These are phyloP conservation scores for Fragaria vesca DNA, from an alignment of 306 rosid species.

Conservation along the genomic window DNA sequence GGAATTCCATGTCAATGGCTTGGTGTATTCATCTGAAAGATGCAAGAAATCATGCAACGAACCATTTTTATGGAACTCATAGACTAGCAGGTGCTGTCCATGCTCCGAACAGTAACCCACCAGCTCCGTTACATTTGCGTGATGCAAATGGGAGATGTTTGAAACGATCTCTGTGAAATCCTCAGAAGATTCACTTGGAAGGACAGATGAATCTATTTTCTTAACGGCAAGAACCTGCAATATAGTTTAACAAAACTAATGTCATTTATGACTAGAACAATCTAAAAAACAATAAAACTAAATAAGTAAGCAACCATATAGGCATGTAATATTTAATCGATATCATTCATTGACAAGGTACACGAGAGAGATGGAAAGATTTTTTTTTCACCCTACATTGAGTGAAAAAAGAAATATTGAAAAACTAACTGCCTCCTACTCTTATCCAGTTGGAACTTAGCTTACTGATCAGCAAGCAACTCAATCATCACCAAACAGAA, in stretches of 20 bases:
- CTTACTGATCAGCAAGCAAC: background rate
- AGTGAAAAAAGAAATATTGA: conserved; percentile 4
- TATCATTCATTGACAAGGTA: background rate
- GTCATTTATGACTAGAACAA: background rate
- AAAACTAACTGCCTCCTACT: background rate
- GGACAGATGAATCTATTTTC: conserved; percentile 80
- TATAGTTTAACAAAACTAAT: conserved; percentile 15
- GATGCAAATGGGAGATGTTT: conserved; percentile 72
- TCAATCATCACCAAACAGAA: background rate
- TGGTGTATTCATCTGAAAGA: conserved; percentile 74
- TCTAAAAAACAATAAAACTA: background rate
- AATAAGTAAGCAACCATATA: background rate
- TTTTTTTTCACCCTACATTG: background rate
- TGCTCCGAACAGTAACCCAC: conserved; percentile 97
- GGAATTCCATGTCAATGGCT: conserved; percentile 93
- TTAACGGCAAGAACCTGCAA: conserved; percentile 90
- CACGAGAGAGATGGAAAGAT: background rate
- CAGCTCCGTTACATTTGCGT: conserved; percentile 86
- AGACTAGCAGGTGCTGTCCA: conserved; percentile 83
- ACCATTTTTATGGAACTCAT: conserved; percentile 84
- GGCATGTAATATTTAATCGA: background rate
- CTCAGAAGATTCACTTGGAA: conserved; percentile 50
- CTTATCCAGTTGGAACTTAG: background rate
- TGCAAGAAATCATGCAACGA: conserved; percentile 88
- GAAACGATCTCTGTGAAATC: conserved; percentile 74